Conservation (phyloP, 2,329 filamentous ascomycete genomes). For the Trichoderma pleuroti region DNA sequence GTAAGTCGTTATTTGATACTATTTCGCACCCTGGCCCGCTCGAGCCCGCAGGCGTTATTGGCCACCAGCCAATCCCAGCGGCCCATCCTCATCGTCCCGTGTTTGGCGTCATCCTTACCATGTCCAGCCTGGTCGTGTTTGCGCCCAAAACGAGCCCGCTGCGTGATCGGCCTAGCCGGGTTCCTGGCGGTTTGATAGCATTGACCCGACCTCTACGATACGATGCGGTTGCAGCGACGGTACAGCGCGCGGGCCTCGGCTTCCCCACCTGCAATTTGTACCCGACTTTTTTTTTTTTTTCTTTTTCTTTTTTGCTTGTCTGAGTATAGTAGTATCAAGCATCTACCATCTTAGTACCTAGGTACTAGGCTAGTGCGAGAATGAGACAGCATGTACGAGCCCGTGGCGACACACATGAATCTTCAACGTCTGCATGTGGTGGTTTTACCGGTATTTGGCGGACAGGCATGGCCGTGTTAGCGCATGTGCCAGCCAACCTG, state of each 20-base stretch:
- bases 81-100: slow-evolving; percentile 13
- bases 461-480: neutral
- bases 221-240: too few species aligned
- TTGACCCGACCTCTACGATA: too few species aligned
- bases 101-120: slow-evolving; percentile 17
- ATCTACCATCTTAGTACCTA: too few species aligned
- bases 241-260: neutral
- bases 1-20: neutral
- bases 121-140: neutral
- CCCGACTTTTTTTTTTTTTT: too few species aligned
- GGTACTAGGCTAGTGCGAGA: neutral
- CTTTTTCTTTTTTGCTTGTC: too few species aligned
- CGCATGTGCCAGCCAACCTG: neutral
- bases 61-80: neutral
- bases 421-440: neutral
- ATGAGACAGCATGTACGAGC: neutral
- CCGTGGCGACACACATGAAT: neutral
- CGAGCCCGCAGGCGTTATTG: neutral
- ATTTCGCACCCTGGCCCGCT: neutral
- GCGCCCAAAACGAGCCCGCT: slow-evolving; percentile 1
- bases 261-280: neutral
- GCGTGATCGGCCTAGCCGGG: slow-evolving; percentile 6
- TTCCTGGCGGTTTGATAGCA: neutral
- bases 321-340: neutral
- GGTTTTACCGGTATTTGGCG: neutral